Base-by-base conservation (phyloP, 768 basidiomycete species). In the Termitomyces sp. region DNA sequence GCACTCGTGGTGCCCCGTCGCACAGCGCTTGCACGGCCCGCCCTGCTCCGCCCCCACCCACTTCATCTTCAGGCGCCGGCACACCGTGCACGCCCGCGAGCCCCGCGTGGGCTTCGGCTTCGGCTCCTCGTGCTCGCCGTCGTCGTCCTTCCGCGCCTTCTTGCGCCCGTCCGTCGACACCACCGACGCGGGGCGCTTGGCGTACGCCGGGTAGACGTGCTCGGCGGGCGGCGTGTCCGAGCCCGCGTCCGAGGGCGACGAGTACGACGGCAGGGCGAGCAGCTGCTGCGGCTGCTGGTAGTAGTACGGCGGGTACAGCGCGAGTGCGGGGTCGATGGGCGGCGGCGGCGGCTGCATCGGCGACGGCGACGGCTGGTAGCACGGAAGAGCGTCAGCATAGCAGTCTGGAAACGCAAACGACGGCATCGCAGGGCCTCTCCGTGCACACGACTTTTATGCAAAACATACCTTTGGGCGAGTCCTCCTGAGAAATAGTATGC, bases 1-100 rank as follows among this genome's bases (percentile, higher is more conserved):
- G 67, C 97, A 99, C 64, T 96, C 92, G 66, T 95, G 90, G 62
- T 83, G 83, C 20, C 90, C 87, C 0, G 84, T 66, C 47, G 75
- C 72, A 65, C 94, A 97, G 22, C 94, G 87, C 66, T 94, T 95
- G 76, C 94, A 97, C 0, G 94, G 92, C 0, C 90, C 90, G 0
- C 93, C 94, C 41, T 93, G 83, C 70, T 94, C 94, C 2, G 90
- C 92, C 35, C 90, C 90, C 8, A 92, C 89, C 57, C 92, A 94
- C 67, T 92, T 94, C 93, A 92, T 94, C 74, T 94, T 95, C 33
- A 94, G 79, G 26, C 92, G 87, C 22, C 94, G 83, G 69, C 94
- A 96, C 11, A 94, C 91, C 0, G 90, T 93, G 62, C 94, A 97
- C 0, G 94, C 94, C 47, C 91, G 79, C 51, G 91, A 90, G n/a